Evolutionary conservation across 768 basidiomycete genomes (phyloP), one percentile per base, ranked within the genome.

Genomic region (Tricholoma flavovirens): DNA sequence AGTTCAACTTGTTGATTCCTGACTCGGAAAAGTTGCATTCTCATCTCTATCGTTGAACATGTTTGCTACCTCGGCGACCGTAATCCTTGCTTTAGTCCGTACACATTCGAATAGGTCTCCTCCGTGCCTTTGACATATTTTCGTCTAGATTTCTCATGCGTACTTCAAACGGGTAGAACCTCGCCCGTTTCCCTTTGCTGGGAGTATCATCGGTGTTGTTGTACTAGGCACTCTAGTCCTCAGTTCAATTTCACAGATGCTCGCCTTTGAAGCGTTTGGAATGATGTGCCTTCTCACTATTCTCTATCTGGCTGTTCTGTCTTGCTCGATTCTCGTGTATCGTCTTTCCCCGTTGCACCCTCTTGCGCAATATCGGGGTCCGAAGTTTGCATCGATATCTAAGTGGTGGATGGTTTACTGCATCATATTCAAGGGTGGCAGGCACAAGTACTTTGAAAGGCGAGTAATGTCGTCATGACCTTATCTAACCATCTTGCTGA

Each of bases 401-500:
- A 53, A 53, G 17, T 53, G 38, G 38, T 53, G 53, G 53, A 53
- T 43, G 53, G 38, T 53, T 26, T 40, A 53, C 22, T 38, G 53
- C 53, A 53, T 53, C 38, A 5, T 53, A 19, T 38, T 53, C 38
- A 53, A 26, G 4, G 53, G 53, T 10, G 38, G 53, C 11, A 22
- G 53, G 29, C 53, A 53, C 38, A 53, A 14, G 21, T 30, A 43
- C 26, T 40, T 53, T 43, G 35, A 53, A 43, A 24, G 14, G 53
- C 38, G 22, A 24, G 10, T 53, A 11, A 14, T 42, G 5, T n/a
- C 2, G 42, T 32, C 14, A 22, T 26, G 3, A 40, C n/a, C 9
- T 29, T 51, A 24, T 8, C 19, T 35, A 14, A 22, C n/a, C 3
- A 4, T 15, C 22, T 53, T 24, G 29, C 21, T 40, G 21, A 53